A percentile compares a stretch with the other conserved stretches of the same genome.
These are phyloP conservation scores for Secale cereale DNA, from an alignment of 176 grass and related monocot genomes.

Conservation along the genomic window DNA sequence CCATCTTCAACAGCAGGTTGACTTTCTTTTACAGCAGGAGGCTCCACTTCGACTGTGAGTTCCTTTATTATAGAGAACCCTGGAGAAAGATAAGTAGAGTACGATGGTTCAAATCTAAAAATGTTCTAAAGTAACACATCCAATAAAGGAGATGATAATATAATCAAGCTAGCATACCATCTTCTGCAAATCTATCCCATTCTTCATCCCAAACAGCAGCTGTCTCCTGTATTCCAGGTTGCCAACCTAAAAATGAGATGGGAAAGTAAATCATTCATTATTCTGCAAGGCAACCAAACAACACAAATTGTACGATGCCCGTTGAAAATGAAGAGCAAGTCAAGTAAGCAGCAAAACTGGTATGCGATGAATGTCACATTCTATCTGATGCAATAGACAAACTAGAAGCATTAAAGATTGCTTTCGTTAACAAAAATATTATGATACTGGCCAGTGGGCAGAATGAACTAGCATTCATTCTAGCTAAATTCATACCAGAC, in stretches of 20 bases:
- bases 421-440: background rate
- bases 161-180: constrained; percentile 41
- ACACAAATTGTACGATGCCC: background rate
- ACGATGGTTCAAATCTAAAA: constrained; percentile 16
- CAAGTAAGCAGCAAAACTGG: background rate
- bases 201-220: constrained; percentile 77
- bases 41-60: constrained; percentile 89
- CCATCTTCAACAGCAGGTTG: constrained; percentile 46
- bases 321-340: constrained; percentile 13
- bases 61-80: constrained; percentile 93
- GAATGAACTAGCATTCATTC: constrained; percentile 14
- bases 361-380: constrained; percentile 4
- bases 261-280: background rate
- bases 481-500: constrained; percentile 13
- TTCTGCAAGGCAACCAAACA: background rate
- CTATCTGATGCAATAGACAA: constrained; percentile 9
- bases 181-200: constrained; percentile 95
- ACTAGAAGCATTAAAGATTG: background rate
- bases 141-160: background rate
- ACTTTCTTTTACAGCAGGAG: constrained; percentile 46
- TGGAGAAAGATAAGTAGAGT: constrained; percentile 33
- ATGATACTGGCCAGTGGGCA: background rate
- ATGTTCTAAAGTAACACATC: background rate
- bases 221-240: constrained; percentile 84
- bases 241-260: constrained; percentile 71